Base-by-base conservation (phyloP, 129 eudicot species). In the Flaveria robusta region DNA sequence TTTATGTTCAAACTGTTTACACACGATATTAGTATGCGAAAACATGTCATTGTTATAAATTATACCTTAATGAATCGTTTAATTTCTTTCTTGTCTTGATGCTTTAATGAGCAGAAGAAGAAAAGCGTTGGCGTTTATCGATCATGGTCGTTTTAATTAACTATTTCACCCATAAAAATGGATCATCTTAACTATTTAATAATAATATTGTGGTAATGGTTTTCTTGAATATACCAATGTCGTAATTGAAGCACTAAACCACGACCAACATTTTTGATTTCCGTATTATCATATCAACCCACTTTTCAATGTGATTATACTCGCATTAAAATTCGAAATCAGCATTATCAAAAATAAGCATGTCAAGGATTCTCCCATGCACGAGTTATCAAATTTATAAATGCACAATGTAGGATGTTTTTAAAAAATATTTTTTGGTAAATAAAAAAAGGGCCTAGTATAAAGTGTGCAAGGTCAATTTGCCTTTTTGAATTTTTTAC, bases 261-360 rank as follows among this genome's bases (percentile, higher is more conserved):
- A 80, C 74, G 83, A 80, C 79, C 83, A 73, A 80, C 79, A 73
- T 80, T 73, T 80, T 80, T 73, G 79, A 74, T 66, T 72, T 73
- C 26, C 74, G 82, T 46, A 5, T 34, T 20, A 54, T 37, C 60
- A 68, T 77, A 43, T 55, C 68, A 55, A 29, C 76, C 60, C 77
- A 47, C 31, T 75, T n/a, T 78, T 70, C 82, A 51, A 70, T 69
- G 74, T 64, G 45, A 51, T 12, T 51, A 50, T 24, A 18, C 24
- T 74, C 2, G 46, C 50, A 56, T 68, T 42, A 56, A 68, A 54
- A 42, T 42, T 52, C 27, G 49, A 20, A 58, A 68, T 9, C 70
- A 42, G 0, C 10, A 31, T 4, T 10, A 71, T 31, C 47, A 71
- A 31, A 27, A 62, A 11, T 27, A 27, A 59, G 15, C 66, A 59